Percentiles rank a stretch among this genome's conserved stretches.
Evolutionary conservation across 1,284 basidiomycete genomes (phyloP).

Genomic region (Amylostereum areolatum): DNA sequence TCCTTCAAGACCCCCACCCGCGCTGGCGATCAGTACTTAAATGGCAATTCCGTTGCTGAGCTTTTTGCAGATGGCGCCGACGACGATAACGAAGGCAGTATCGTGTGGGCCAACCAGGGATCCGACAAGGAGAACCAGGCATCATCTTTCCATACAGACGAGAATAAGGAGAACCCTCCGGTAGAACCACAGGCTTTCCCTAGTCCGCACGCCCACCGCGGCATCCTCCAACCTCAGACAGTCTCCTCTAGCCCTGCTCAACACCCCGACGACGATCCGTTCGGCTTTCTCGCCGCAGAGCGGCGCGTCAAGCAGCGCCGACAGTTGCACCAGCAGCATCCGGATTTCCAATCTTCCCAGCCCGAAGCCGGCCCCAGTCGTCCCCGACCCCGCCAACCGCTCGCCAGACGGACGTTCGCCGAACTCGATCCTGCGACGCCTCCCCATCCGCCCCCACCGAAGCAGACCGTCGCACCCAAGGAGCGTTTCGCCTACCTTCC

Average conservation of each 20-base stretch:
- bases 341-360: not conserved
- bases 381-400: not conserved
- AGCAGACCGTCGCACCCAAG: conserved; percentile 16
- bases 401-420: conserved; percentile 15
- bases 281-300: conserved; percentile 38
- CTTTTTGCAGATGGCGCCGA: too few relatives aligned
- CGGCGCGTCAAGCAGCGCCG: conserved; percentile 26
- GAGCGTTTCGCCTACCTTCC: conserved; percentile 14
- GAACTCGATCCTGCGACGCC: conserved; percentile 10
- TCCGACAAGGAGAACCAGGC: conserved; percentile 14
- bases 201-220: conserved; percentile 4
- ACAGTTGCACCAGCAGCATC: not conserved
- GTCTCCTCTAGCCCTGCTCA: conserved; percentile 8
- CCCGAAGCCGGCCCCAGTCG: conserved; percentile 1
- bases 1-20: too few relatives aligned
- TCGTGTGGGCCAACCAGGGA: not conserved
- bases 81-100: too few relatives aligned
- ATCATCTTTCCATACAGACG: not conserved
- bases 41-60: too few relatives aligned
- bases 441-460: conserved; percentile 4
- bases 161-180: not conserved
- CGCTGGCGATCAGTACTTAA: too few relatives aligned
- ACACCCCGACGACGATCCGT: conserved; percentile 29
- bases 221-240: conserved; percentile 10
- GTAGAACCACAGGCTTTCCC: not conserved